Conservation (phyloP, 2,329 filamentous ascomycete species). For the Lizonia empirigonia region DNA sequence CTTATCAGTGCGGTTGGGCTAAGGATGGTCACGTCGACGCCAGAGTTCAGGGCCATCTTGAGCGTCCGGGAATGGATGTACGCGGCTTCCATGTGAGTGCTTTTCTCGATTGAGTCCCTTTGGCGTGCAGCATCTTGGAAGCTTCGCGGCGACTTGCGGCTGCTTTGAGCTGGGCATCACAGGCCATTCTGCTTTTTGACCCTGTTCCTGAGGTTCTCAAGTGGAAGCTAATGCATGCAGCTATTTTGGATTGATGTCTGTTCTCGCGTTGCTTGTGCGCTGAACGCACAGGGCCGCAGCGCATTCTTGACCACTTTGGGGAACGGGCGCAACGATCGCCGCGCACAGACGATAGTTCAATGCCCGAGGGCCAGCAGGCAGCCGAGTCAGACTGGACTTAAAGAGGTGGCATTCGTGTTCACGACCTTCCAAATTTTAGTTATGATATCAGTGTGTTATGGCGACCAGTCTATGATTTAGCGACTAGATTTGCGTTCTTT, state of each 20-base stretch:
- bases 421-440: conserved; percentile 2
- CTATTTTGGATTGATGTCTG: conserved; percentile 49
- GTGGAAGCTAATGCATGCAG: conserved; percentile 44
- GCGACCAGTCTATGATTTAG: conserved; percentile 4
- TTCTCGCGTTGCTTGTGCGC: conserved; percentile 47
- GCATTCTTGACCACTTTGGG: conserved; percentile 16
- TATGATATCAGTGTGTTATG: conserved; percentile 5
- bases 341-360: conserved; percentile 12
- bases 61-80: conserved; percentile 48
- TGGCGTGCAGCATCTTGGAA: background rate
- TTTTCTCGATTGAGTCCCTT: conserved; percentile 17
- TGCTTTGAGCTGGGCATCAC: background rate
- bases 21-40: conserved; percentile 42
- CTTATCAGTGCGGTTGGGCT: conserved; percentile 47
- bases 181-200: background rate
- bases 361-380: conserved; percentile 8
- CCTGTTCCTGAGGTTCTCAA: conserved; percentile 22
- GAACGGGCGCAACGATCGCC: conserved; percentile 17
- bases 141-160: background rate
- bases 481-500: background rate
- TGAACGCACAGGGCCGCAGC: conserved; percentile 31
- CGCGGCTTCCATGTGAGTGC: conserved; percentile 49
- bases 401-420: conserved; percentile 9
- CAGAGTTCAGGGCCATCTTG: conserved; percentile 44
- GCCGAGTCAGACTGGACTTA: background rate